These are phyloP conservation scores for Skeletonema costatum DNA, from an alignment of 108 stramenopile genomes.

Conservation along the genomic window DNA sequence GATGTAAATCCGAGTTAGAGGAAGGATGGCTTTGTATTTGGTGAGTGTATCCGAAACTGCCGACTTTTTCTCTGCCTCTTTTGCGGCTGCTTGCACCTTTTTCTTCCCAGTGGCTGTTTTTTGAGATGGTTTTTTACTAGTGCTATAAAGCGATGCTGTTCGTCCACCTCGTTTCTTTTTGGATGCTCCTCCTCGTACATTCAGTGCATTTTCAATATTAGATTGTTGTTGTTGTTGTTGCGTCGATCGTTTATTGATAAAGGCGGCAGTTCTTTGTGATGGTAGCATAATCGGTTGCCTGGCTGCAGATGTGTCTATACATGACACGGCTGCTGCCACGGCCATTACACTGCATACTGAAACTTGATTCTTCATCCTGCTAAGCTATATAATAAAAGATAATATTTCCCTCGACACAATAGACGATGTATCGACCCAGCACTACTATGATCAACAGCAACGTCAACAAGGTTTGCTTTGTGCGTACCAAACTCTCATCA, in stretches of 20 bases:
- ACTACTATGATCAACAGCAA: no score
- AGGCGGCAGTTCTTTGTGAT: background rate
- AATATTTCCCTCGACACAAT: no score
- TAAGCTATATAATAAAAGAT: no score
- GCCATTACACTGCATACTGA: background rate
- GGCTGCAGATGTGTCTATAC: constrained; percentile 6
- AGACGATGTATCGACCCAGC: no score
- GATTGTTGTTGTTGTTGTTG: constrained; percentile 13
- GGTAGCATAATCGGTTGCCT: background rate
- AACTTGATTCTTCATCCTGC: background rate
- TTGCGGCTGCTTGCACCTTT: constrained; percentile 46
- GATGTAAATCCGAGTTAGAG: constrained; percentile 84
- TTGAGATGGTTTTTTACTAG: constrained; percentile 10
- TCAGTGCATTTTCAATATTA: background rate
- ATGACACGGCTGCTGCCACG: background rate
- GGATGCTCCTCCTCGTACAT: constrained; percentile 43
- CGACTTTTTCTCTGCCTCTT: constrained; percentile 49
- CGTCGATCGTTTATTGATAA: constrained; percentile 1
- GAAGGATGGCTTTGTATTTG: constrained; percentile 80
- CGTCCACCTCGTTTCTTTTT: constrained; percentile 37
- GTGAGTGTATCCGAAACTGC: constrained; percentile 52
- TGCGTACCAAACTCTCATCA: no score
- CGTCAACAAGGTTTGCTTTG: no score
- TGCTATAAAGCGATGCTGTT: constrained; percentile 40
- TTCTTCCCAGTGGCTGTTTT: constrained; percentile 59